Percentiles rank a stretch among this genome's conserved stretches.
phyloP scores from a whole-genome alignment of 169 alveolate species.

The Cryptosporidium meleagridis region DNA sequence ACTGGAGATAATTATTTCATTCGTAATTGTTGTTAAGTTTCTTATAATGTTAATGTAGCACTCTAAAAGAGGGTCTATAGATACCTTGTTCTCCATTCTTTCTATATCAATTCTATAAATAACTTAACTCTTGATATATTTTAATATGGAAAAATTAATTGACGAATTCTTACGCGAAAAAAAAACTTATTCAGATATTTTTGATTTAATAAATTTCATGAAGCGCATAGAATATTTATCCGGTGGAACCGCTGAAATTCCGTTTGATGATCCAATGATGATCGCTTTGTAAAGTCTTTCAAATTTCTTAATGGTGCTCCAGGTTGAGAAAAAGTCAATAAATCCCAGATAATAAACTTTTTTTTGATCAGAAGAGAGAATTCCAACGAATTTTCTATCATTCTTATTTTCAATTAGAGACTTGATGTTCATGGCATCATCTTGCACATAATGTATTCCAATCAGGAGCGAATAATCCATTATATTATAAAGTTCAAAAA shows the following conservation, averaged over 20 bases:
- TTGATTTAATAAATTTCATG: conserved; percentile 52
- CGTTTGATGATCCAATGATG: conserved; percentile 47
- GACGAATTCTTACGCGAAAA: background rate
- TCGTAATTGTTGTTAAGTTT: conserved; percentile 25
- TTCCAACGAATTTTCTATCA: conserved; percentile 73
- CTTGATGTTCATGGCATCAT: conserved; percentile 20
- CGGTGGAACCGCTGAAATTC: conserved; percentile 66
- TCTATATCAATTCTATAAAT: background rate
- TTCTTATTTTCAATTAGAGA: conserved; percentile 28
- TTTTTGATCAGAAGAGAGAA: conserved; percentile 75
- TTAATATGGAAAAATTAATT: background rate
- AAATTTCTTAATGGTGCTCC: conserved; percentile 49
- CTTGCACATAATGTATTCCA: conserved; percentile 87
- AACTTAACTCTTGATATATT: background rate
- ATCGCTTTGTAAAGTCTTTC: conserved; percentile 50
- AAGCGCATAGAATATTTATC: conserved; percentile 49
- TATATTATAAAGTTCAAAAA: conserved; percentile 84
- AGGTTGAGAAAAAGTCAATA: conserved; percentile 85
- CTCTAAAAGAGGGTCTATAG: conserved; percentile 58
- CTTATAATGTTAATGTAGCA: conserved; percentile 27
- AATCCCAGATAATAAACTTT: conserved; percentile 84
- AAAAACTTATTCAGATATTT: background rate
- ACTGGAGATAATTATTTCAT: conserved; percentile 9
- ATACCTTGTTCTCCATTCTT: conserved; percentile 1
- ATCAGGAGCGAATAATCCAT: conserved; percentile 92